Conservation (phyloP, 2,329 filamentous ascomycete species). For the Ascochyta viciae-villosae region DNA sequence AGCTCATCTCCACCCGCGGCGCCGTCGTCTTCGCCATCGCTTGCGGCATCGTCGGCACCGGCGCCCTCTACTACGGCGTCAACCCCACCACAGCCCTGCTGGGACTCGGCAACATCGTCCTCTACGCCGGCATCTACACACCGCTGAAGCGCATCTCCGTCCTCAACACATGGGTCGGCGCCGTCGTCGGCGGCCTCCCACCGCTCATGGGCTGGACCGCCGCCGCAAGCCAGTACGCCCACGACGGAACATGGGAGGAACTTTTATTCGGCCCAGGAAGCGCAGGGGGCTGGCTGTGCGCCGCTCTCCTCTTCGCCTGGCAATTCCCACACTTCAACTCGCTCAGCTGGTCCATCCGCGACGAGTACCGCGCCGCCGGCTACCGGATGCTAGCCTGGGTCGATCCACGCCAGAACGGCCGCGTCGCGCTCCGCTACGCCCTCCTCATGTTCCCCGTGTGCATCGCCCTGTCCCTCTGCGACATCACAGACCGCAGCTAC, state of each 20-base stretch:
- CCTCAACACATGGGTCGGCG: slow-evolving; percentile 94
- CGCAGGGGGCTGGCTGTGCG: slow-evolving; percentile 87
- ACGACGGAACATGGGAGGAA: slow-evolving; percentile 70
- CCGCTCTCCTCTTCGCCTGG: slow-evolving; percentile 87
- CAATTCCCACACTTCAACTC: slow-evolving; percentile 99
- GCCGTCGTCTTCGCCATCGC: slow-evolving; percentile 81
- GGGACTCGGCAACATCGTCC: slow-evolving; percentile 80
- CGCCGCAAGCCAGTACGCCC: slow-evolving; percentile 84
- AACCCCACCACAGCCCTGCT: slow-evolving; percentile 92
- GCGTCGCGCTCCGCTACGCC: slow-evolving; percentile 88
- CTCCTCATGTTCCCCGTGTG: slow-evolving; percentile 87
- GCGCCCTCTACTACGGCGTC: slow-evolving; percentile 83
- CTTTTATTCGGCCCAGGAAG: slow-evolving; percentile 74
- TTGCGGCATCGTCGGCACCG: slow-evolving; percentile 73
- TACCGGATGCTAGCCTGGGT: slow-evolving; percentile 82
- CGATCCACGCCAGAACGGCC: slow-evolving; percentile 82
- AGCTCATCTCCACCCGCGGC: slow-evolving; percentile 73
- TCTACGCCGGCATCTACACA: slow-evolving; percentile 94
- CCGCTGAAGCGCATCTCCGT: slow-evolving; percentile 87
- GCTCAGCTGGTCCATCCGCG: slow-evolving; percentile 83
- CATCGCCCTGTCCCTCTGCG: slow-evolving; percentile 75
- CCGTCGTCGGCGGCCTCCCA: slow-evolving; percentile 89
- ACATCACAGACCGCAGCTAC: slow-evolving; percentile 87
- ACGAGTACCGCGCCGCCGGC: slow-evolving; percentile 80
- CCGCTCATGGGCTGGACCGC: slow-evolving; percentile 98